phyloP scores from a whole-genome alignment of 2,329 filamentous ascomycete species.

The Paraphaeosphaeria sporulosa region DNA sequence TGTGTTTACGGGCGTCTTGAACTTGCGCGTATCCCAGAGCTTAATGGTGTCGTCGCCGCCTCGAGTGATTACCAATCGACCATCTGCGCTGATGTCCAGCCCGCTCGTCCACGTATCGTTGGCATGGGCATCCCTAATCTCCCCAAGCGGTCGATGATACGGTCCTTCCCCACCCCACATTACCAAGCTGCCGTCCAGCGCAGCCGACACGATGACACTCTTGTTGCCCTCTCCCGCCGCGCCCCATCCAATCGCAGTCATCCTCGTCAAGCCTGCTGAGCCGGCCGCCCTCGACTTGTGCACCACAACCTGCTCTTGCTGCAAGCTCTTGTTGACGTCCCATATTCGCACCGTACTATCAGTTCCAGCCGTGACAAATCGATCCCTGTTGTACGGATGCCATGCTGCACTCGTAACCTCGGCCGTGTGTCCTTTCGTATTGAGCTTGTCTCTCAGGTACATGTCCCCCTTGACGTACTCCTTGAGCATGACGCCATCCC shows the following conservation, averaged over 20 bases:
- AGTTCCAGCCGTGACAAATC: slow-evolving; percentile 89
- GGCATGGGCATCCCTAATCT: slow-evolving; percentile 83
- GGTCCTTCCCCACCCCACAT: slow-evolving; percentile 94
- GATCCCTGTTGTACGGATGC: slow-evolving; percentile 85
- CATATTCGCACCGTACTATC: slow-evolving; percentile 96
- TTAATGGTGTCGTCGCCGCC: slow-evolving; percentile 94
- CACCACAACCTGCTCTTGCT: slow-evolving; percentile 92
- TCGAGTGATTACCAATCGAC: slow-evolving; percentile 86
- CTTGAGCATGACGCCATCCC: slow-evolving; percentile 84
- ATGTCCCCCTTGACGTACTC: slow-evolving; percentile 98
- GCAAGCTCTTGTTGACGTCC: slow-evolving; percentile 91
- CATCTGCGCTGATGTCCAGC: slow-evolving; percentile 88
- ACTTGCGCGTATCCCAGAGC: slow-evolving; percentile 95
- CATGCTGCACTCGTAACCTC: slow-evolving; percentile 89
- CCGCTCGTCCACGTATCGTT: slow-evolving; percentile 90
- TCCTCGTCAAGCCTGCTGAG: slow-evolving; percentile 86
- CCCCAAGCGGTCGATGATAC: slow-evolving; percentile 79
- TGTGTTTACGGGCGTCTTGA: slow-evolving; percentile 86
- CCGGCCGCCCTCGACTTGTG: slow-evolving; percentile 93
- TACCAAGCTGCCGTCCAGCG: slow-evolving; percentile 85
- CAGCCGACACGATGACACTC: slow-evolving; percentile 81
- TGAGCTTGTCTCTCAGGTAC: slow-evolving; percentile 96
- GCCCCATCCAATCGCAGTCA: slow-evolving; percentile 93
- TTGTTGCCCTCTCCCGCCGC: slow-evolving; percentile 76
- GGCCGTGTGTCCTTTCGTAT: slow-evolving; percentile 95